A percentile compares a stretch with the other conserved stretches of the same genome.
Conservation (phyloP, 208 protist species). For the Strigomonas galati region DNA sequence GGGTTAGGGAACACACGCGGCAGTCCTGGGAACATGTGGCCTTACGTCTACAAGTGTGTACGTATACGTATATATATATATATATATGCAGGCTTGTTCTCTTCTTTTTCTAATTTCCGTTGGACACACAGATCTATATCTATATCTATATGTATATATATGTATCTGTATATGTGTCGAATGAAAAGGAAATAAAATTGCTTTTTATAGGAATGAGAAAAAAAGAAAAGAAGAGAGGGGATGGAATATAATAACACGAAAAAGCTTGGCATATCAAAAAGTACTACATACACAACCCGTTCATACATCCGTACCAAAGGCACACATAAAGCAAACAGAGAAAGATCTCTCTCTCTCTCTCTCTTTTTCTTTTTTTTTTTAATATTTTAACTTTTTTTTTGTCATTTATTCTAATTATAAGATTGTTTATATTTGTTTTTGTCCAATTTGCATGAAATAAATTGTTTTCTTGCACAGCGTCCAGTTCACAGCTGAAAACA, state of each 20-base stretch:
- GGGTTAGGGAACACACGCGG: conserved; percentile 46
- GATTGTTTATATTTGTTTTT: too few species aligned
- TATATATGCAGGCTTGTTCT: background rate
- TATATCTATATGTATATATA: too few species aligned
- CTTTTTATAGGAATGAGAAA: background rate
- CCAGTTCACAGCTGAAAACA: too few species aligned
- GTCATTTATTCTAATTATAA: too few species aligned
- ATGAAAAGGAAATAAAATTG: background rate
- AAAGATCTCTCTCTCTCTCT: too few species aligned
- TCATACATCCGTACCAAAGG: too few species aligned
- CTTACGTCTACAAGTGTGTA: background rate
- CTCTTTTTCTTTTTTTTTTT: too few species aligned
- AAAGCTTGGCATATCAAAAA: background rate
- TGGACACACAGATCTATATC: background rate
- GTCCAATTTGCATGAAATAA: too few species aligned
- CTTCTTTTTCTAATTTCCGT: background rate
- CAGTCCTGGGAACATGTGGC: conserved; percentile 46
- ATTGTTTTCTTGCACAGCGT: too few species aligned
- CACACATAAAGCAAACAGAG: too few species aligned
- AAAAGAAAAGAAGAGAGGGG: background rate
- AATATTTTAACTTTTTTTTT: too few species aligned
- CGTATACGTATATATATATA: conserved; percentile 7
- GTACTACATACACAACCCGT: background rate
- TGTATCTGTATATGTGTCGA: too few species aligned
- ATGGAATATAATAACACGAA: conserved; percentile 9